phyloP scores from a whole-genome alignment of 1,139 yeast species.

The Arxiozyma slooffiae region DNA sequence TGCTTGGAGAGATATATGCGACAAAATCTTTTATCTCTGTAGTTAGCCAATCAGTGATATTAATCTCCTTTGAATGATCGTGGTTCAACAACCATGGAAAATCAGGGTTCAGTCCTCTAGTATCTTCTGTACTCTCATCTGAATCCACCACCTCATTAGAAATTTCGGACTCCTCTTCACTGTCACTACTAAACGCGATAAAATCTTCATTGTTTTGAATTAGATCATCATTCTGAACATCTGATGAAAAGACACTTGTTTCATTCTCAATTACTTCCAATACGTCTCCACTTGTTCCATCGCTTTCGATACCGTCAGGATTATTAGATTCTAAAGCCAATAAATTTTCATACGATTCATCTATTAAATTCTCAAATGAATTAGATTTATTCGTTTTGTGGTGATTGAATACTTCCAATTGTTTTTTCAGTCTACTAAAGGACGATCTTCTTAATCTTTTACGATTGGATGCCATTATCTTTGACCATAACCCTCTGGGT shows the following conservation, averaged over 20 bases:
- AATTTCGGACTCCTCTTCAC: slow-evolving; percentile 14
- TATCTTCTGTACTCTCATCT: neutral
- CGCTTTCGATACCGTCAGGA: neutral
- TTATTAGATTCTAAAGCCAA: slow-evolving; percentile 1
- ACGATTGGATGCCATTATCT: neutral
- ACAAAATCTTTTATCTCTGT: slow-evolving; percentile 82
- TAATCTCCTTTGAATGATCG: slow-evolving; percentile 64
- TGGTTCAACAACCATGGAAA: slow-evolving; percentile 73
- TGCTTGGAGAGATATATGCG: slow-evolving; percentile 78
- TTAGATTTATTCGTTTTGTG: slow-evolving; percentile 8
- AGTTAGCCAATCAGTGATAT: slow-evolving; percentile 80
- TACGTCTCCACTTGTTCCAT: neutral
- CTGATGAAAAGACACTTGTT: neutral
- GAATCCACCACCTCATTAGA: slow-evolving; percentile 25
- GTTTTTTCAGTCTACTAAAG: slow-evolving; percentile 22
- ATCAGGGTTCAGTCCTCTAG: neutral
- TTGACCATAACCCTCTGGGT: neutral
- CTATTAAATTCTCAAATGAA: slow-evolving; percentile 21
- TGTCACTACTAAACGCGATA: slow-evolving; percentile 30
- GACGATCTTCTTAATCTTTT: slow-evolving; percentile 26
- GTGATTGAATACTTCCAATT: slow-evolving; percentile 24
- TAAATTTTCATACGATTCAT: slow-evolving; percentile 6
- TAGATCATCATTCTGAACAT: neutral
- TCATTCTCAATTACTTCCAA: slow-evolving; percentile 1
- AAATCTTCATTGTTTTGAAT: slow-evolving; percentile 34